Percentiles rank a stretch among this genome's conserved stretches.
These are phyloP conservation scores for Agaricus blazei DNA, from an alignment of 768 basidiomycete species.

Conservation along the genomic window DNA sequence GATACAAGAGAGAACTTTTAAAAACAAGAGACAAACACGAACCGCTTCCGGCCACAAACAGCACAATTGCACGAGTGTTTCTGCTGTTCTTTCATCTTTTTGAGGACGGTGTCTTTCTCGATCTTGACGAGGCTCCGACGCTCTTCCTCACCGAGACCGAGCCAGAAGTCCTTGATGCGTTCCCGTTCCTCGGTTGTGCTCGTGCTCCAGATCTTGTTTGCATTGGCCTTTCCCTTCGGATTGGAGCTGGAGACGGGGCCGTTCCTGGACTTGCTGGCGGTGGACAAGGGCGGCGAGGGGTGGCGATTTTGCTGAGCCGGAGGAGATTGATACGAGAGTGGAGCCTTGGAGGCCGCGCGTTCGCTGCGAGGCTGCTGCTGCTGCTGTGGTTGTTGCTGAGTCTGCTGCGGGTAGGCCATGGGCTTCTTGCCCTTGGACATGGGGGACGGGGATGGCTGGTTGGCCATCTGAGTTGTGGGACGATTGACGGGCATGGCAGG, in stretches of 20 bases:
- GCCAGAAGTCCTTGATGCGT: slow-evolving; percentile 98
- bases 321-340: slow-evolving; percentile 33
- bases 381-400: slow-evolving; percentile 25
- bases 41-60: slow-evolving; percentile 96
- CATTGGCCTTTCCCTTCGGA: slow-evolving; percentile 37
- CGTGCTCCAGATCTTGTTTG: slow-evolving; percentile 92
- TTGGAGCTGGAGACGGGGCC: slow-evolving; percentile 20
- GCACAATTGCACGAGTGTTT: slow-evolving; percentile 94
- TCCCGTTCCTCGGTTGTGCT: slow-evolving; percentile 91
- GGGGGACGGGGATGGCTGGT: slow-evolving; percentile 57
- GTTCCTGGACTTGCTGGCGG: slow-evolving; percentile 33
- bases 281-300: slow-evolving; percentile 44
- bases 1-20: slow-evolving; percentile 19
- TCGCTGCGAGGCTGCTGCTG: slow-evolving; percentile 37
- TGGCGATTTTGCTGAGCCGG: slow-evolving; percentile 36
- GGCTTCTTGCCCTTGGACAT: slow-evolving; percentile 91
- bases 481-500: slow-evolving; percentile 33
- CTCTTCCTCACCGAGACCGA: slow-evolving; percentile 87
- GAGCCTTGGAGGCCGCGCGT: slow-evolving; percentile 44
- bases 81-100: slow-evolving; percentile 99
- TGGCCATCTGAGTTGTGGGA: slow-evolving; percentile 27
- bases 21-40: slow-evolving; percentile 32
- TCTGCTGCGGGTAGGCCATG: slow-evolving; percentile 63
- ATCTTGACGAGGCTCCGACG: slow-evolving; percentile 90
- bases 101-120: slow-evolving; percentile 95